Evolutionary conservation across 1,284 basidiomycete genomes (phyloP).

Genomic region (Xerocomus amazonicus): DNA sequence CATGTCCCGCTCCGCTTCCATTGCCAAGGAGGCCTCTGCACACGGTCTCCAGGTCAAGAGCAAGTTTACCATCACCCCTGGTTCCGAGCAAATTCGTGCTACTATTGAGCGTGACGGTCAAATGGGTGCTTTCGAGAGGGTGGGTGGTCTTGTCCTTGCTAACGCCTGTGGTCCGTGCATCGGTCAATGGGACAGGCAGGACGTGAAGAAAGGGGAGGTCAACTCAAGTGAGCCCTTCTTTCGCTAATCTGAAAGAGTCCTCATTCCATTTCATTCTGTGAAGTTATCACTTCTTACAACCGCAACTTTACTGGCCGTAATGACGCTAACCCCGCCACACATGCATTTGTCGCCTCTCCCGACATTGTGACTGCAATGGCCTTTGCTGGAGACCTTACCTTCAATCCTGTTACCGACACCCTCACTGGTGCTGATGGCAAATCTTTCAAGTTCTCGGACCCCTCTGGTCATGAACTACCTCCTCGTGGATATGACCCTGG

Average conservation of each 20-base stretch:
- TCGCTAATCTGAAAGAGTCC: slow-evolving; percentile 1
- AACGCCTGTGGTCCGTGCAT: slow-evolving; percentile 99
- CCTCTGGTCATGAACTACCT: slow-evolving; percentile 89
- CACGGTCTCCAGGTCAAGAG: slow-evolving; percentile 91
- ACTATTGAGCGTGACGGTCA: slow-evolving; percentile 97
- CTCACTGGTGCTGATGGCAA: slow-evolving; percentile 92
- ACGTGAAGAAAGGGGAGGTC: slow-evolving; percentile 93
- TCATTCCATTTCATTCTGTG: slow-evolving; percentile 6
- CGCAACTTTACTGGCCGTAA: slow-evolving; percentile 99
- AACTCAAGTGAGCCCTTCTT: slow-evolving; percentile 77
- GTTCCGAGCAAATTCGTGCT: slow-evolving; percentile 97
- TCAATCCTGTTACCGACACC: slow-evolving; percentile 95
- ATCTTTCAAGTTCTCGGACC: slow-evolving; percentile 94
- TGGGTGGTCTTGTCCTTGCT: slow-evolving; percentile 92
- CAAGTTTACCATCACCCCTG: slow-evolving; percentile 96
- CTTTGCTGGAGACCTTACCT: slow-evolving; percentile 91
- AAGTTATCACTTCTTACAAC: slow-evolving; percentile 99
- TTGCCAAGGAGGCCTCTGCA: slow-evolving; percentile 82
- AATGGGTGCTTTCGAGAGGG: slow-evolving; percentile 82
- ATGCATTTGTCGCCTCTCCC: slow-evolving; percentile 98
- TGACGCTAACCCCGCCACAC: slow-evolving; percentile 98
- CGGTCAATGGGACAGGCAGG: slow-evolving; percentile 97
- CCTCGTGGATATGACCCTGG: slow-evolving; percentile 95
- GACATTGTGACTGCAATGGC: slow-evolving; percentile 98
- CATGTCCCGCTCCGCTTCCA: slow-evolving; percentile 96